A percentile compares a stretch with the other conserved stretches of the same genome.
Evolutionary conservation across 192 early-diverging fungal species (phyloP).

Genomic region (Backusella westeae): DNA sequence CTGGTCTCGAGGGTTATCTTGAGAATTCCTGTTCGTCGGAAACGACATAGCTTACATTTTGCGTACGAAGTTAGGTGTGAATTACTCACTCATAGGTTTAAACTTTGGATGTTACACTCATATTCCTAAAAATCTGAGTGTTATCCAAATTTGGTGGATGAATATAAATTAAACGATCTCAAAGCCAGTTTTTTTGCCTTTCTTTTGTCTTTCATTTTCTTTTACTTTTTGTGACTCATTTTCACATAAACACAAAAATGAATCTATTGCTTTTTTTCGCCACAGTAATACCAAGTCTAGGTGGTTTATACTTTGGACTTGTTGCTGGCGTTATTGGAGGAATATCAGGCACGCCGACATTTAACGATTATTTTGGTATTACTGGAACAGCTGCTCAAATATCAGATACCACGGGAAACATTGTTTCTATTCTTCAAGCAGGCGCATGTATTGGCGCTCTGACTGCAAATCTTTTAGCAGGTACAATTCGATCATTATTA

Average conservation of each 20-base stretch:
- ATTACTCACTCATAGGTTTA: background rate
- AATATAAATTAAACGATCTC: background rate
- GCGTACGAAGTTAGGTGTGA: background rate
- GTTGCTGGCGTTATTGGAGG: slow-evolving; percentile 4
- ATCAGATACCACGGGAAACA: slow-evolving; percentile 1
- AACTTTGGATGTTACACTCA: background rate
- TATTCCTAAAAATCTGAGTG: background rate
- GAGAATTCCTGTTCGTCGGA: background rate
- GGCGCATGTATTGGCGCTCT: slow-evolving; percentile 7
- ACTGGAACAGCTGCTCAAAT: background rate
- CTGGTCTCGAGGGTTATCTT: background rate
- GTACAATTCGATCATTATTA: background rate
- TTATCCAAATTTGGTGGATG: background rate
- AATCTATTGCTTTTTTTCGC: background rate
- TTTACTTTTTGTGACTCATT: background rate
- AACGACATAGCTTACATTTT: background rate
- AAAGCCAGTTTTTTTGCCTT: background rate
- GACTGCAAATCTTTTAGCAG: slow-evolving; percentile 1
- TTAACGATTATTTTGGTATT: slow-evolving; percentile 5
- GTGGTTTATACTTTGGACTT: background rate
- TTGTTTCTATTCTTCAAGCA: slow-evolving; percentile 7
- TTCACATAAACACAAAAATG: background rate
- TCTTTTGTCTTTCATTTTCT: slow-evolving; percentile 1
- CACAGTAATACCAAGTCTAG: slow-evolving; percentile 6
- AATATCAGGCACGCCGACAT: background rate